Conservation (phyloP, 139 green algal species). For the Pedinophyceae sp. region DNA sequence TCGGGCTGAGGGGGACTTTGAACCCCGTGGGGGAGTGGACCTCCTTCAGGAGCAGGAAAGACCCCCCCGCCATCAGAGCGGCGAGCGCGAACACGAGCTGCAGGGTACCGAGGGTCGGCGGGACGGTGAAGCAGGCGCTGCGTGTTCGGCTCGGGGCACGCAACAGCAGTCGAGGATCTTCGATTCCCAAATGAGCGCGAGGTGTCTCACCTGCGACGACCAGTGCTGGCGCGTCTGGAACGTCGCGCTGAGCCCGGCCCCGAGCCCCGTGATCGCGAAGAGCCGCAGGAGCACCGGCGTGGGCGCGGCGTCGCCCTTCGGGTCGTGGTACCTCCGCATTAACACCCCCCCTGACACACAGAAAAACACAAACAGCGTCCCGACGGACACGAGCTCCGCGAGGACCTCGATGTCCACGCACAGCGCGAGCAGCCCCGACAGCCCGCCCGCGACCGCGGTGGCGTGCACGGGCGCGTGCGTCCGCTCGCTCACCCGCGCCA, state of each 20-base stretch:
- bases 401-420: slow-evolving; percentile 63
- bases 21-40: slow-evolving; percentile 27
- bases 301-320: slow-evolving; percentile 12
- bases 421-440: slow-evolving; percentile 44
- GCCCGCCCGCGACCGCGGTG: slow-evolving; percentile 19
- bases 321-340: slow-evolving; percentile 26
- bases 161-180: background rate
- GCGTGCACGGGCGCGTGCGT: slow-evolving; percentile 10
- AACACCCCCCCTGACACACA: slow-evolving; percentile 39
- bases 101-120: slow-evolving; percentile 11
- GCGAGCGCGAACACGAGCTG: slow-evolving; percentile 2
- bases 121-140: slow-evolving; percentile 8
- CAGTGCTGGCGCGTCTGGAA: background rate
- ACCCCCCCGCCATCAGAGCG: slow-evolving; percentile 11
- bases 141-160: background rate
- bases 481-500: slow-evolving; percentile 24
- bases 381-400: slow-evolving; percentile 66
- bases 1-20: slow-evolving; percentile 36
- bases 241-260: slow-evolving; percentile 6
- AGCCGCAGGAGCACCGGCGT: slow-evolving; percentile 15
- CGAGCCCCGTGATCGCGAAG: slow-evolving; percentile 10
- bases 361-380: slow-evolving; percentile 69
- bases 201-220: slow-evolving; percentile 5
- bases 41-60: slow-evolving; percentile 22
- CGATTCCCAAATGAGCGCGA: slow-evolving; percentile 8